Evolutionary conservation across 306 rosid species (phyloP), one percentile per base, ranked within the genome.

Genomic region (Senna tora): DNA sequence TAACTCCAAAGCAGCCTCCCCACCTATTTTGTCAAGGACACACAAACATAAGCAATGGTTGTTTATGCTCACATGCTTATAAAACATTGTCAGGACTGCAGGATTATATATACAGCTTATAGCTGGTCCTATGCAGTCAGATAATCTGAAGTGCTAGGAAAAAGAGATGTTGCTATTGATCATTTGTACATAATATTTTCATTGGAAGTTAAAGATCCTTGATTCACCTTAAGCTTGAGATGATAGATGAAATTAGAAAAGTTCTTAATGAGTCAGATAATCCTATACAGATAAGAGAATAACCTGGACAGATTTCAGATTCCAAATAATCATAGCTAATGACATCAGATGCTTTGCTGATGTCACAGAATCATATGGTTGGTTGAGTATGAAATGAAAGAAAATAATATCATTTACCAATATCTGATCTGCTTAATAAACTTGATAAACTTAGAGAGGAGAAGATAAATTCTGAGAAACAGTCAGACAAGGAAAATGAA

Each of bases 1-100:
- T 30, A 79, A 54, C 52, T 70, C 85, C 34, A 86, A 80, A 75
- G 82, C 82, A 75, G 85, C 94, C 74, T 87, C 87, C 64, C 82
- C 82, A 58, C 81, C 96, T 88, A 75, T 66, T 20, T 69, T 57
- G 61, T 71, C 65, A 79, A 77, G 70, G 72, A 63, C 47, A 72
- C 21, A 54, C 56, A 49, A 36, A 63, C 50, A 60, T 43, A 77
- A 75, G 46, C 67, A 65, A 32, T 57, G 63, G 53, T 5, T 49
- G 45, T 36, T 33, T 42, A 60, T 71, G 33, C 72, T 34, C 28
- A 53, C 12, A 61, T 38, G 32, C 22, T 22, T 8, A 49, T 39
- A 58, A 60, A 59, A 67, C 19, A 30, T 57, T 4, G 50, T n/a
- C 58, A 19, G 36, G 53, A 65, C 39, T 39, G 47, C 47, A 56